Base-by-base conservation (phyloP, 2,329 filamentous ascomycete species). In the Aspergillus neoniger region DNA sequence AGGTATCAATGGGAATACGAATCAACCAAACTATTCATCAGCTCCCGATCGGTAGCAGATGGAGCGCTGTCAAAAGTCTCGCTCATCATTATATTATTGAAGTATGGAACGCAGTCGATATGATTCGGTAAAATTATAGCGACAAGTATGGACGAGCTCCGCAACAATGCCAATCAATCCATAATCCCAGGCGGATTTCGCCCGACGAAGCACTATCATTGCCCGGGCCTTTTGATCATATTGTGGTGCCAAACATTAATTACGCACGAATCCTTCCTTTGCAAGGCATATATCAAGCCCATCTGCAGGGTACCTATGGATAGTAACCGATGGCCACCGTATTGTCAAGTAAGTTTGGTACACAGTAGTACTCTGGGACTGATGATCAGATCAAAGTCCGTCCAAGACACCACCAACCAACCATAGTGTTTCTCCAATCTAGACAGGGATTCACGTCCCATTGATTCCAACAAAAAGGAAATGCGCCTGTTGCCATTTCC, bases 81-180 rank as follows among this genome's bases (percentile, higher is more conserved):
- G 30, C 25, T 32, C 47, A 17, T 32, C 30, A 36, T 30, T 49
- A 30, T 49, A 49, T 50, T 32, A 32, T 50, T 50, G 47, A 28
- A 50, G 30, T 17, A 17, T 25, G 17, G 25, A 54, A 23, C 54
- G 39, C 23, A 25, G 44, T 52, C 36, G 32, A 50, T 54, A 58
- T 61, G 25, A 50, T 61, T 57, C 39, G 58, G 48, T 50, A 39
- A 51, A 25, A 17, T 5, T 19, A 19, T 21, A 28, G 52, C 30
- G n/a, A 55, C 17, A 36, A 54, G n/a, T 25, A 50, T 61, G 43
- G 60, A 41, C 28, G 44, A 55, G 36, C 32, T 61, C 54, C 51
- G 57, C 51, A 55, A 28, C 39, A 19, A 51, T 52, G 57, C 30
- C 53, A 55, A 63, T 63, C 50, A 60, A 50, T 43, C 49, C 25